phyloP scores from a whole-genome alignment of 2,329 filamentous ascomycete genomes.

The Botrytis paeoniae region DNA sequence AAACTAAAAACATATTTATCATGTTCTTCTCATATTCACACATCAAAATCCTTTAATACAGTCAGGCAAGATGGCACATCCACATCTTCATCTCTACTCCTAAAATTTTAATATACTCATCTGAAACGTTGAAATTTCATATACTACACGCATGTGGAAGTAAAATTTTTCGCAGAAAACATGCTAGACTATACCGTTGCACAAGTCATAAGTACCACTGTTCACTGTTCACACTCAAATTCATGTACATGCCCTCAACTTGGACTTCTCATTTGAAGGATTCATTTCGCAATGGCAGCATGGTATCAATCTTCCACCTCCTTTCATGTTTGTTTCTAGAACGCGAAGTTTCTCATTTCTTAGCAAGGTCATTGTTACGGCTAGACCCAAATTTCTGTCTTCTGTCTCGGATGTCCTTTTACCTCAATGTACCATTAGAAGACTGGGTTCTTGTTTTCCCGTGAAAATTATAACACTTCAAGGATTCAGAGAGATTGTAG shows the following conservation, averaged over 20 bases:
- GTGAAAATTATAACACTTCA: not conserved
- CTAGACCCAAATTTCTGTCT: not conserved
- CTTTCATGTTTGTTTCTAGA: not conserved
- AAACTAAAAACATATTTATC: not conserved
- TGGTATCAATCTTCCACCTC: not conserved
- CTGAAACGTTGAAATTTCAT: not conserved
- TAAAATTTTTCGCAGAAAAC: not conserved
- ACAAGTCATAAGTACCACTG: not conserved
- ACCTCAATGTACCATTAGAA: not conserved
- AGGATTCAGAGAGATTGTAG: not conserved
- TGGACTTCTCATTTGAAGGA: not conserved
- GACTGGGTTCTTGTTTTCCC: fast-evolving
- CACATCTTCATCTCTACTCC: not conserved
- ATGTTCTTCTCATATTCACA: not conserved
- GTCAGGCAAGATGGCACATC: too few species aligned
- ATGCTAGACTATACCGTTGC: not conserved
- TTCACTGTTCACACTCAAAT: not conserved
- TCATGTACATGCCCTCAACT: not conserved
- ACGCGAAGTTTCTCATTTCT: not conserved
- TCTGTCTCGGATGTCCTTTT: not conserved
- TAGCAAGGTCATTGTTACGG: not conserved
- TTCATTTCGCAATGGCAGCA: not conserved
- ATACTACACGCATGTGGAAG: not conserved
- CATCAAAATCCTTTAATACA: too few species aligned
- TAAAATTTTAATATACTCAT: not conserved